Conservation (phyloP, 805 yeast species). For the Nakazawaea siamensis region DNA sequence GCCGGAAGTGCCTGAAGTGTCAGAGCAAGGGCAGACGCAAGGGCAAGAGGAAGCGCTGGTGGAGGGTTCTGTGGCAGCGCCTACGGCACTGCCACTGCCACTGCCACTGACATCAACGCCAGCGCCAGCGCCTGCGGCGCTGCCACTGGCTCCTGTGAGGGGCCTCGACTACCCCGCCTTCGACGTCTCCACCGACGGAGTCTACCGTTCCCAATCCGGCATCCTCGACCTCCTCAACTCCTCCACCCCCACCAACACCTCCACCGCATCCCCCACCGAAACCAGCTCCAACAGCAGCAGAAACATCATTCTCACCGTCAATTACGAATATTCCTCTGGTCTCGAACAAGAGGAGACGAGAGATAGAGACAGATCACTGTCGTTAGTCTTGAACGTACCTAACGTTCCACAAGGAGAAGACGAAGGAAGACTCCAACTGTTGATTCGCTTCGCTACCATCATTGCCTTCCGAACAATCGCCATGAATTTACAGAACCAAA, state of each 20-base stretch:
- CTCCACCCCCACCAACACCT: background rate
- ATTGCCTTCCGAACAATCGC: conserved; percentile 60
- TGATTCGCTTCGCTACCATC: conserved; percentile 60
- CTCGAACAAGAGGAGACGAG: conserved; percentile 11
- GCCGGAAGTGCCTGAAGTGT: background rate
- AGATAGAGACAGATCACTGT: conserved; percentile 35
- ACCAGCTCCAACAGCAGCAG: conserved; percentile 15
- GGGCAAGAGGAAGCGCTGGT: background rate
- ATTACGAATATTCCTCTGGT: conserved; percentile 22
- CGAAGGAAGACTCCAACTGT: conserved; percentile 50
- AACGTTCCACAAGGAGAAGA: conserved; percentile 52
- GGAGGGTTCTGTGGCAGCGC: background rate
- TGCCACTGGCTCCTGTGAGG: conserved; percentile 15
- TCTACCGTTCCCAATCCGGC: conserved; percentile 9
- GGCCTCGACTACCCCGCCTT: conserved; percentile 28
- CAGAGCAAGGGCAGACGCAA: background rate
- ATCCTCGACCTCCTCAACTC: background rate
- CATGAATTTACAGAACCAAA: conserved; percentile 33
- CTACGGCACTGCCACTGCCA: background rate
- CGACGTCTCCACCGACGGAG: conserved; percentile 25
- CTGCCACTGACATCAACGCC: background rate
- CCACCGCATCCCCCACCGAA: background rate
- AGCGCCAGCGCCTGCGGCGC: background rate
- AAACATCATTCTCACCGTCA: conserved; percentile 31
- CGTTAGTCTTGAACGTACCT: conserved; percentile 59